Base-by-base conservation (phyloP, 495 filamentous ascomycete species). In the Astrothelium macrocarpum region DNA sequence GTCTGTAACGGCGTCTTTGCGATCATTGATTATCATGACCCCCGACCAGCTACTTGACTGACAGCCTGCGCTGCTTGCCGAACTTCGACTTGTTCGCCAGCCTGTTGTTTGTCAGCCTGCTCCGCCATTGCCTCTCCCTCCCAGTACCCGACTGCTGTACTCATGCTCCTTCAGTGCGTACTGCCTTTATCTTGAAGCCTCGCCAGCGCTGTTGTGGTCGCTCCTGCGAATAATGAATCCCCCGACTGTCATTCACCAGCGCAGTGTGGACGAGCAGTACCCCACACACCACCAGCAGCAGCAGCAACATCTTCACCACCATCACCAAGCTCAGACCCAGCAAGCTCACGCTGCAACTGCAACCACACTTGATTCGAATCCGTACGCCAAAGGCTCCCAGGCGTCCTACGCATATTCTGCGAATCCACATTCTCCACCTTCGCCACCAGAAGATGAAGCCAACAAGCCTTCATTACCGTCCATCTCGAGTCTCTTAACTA, bases 391-490 rank as follows among this genome's bases (percentile, higher is more conserved):
- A 56, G 5, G 23, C 10, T 9, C 12, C 25, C 49, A 26, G 20
- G 49, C 49, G 5, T 25, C 4, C 29, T 56, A 56, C 49, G 49
- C 49, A 28, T 56, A 56, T 29, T 28, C 49, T 9, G 26, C 49
- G 2, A 29, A n/a, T 9, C 23, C 49, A 12, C 20, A 26, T 3
- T 56, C 62, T 18, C 72, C 70, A 10, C 73, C 73, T 12, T 72
- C 70, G 42, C 73, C 73, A 49, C 71, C 72, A 1, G 69, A 67
- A n/a, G 73, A 74, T 60, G 71, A 74, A 53, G 62, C 62, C 34
- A 59, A 49, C 29, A 73, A 72, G 63, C 72, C 72, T 2, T 76
- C 72, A 18, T 59, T 76, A 34, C 73, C 72, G 2, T 76, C 73
- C 32, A 76, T 76, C 25, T 76, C 72, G 31, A 76, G 73, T 63